Evolutionary conservation across 805 yeast genomes (phyloP).

Genomic region (Suhomyces sp.): DNA sequence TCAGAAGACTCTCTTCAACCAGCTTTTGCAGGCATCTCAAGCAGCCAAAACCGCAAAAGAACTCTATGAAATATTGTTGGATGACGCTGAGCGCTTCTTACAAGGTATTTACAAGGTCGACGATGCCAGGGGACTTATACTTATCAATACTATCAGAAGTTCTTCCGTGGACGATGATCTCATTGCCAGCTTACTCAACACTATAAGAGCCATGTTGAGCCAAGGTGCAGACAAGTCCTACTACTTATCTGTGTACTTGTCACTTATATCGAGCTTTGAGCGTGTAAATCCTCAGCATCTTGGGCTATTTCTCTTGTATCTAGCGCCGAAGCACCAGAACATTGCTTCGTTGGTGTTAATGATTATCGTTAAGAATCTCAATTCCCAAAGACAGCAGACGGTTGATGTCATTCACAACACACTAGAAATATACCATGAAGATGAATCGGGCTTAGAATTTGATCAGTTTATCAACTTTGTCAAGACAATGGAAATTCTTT

Average conservation of each 20-base stretch:
- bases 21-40: constrained; percentile 1
- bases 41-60: constrained; percentile 3
- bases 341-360: constrained; percentile 17
- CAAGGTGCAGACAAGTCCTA: constrained; percentile 1
- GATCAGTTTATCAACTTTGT: constrained; percentile 19
- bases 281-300: constrained; percentile 18
- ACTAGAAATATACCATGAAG: constrained; percentile 19
- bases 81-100: constrained; percentile 16
- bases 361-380: constrained; percentile 19
- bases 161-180: background rate
- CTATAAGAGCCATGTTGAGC: constrained; percentile 4
- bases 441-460: constrained; percentile 5
- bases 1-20: background rate
- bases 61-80: constrained; percentile 15
- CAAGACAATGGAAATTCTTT: constrained; percentile 20
- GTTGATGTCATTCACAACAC: constrained; percentile 17
- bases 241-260: constrained; percentile 17
- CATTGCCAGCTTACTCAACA: constrained; percentile 7
- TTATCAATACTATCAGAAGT: constrained; percentile 11
- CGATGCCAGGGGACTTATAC: constrained; percentile 14
- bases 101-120: constrained; percentile 10
- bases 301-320: constrained; percentile 15
- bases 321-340: constrained; percentile 15
- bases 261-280: constrained; percentile 18
- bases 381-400: constrained; percentile 13